Evolutionary conservation across 441 rosid species (phyloP).

Genomic region (Erodium moschatum): DNA sequence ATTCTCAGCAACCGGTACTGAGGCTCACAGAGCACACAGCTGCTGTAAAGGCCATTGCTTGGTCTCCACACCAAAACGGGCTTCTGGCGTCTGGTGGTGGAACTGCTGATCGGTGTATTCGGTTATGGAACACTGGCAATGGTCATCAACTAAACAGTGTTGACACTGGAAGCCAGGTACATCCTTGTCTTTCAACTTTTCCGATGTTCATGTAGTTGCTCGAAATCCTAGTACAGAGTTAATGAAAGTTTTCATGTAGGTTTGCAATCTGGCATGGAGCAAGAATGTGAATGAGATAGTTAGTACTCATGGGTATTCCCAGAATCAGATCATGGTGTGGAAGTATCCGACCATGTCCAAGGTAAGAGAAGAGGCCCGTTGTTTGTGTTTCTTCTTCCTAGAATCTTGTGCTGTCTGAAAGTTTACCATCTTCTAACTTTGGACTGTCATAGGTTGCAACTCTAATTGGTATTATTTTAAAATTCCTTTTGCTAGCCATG

Average conservation of each 20-base stretch:
- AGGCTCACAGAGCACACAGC: slow-evolving; percentile 90
- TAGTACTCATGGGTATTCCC: slow-evolving; percentile 95
- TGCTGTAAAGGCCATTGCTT: slow-evolving; percentile 91
- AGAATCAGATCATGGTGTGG: slow-evolving; percentile 97
- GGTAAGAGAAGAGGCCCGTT: slow-evolving; percentile 29
- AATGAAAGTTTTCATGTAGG: slow-evolving; percentile 26
- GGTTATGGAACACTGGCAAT: slow-evolving; percentile 89
- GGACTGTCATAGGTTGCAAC: slow-evolving; percentile 54
- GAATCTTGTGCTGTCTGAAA: not conserved
- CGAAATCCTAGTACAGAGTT: not conserved
- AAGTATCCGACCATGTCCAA: slow-evolving; percentile 85
- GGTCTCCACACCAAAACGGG: slow-evolving; percentile 94
- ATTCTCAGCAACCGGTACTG: slow-evolving; percentile 69
- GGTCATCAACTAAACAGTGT: slow-evolving; percentile 79
- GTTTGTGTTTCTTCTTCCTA: too few species aligned
- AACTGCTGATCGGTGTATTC: slow-evolving; percentile 91
- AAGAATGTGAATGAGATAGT: slow-evolving; percentile 94
- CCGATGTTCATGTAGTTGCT: not conserved
- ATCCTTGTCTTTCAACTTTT: slow-evolving; percentile 6
- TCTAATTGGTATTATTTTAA: slow-evolving; percentile 77
- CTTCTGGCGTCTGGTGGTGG: slow-evolving; percentile 99
- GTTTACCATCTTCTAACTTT: slow-evolving; percentile 4
- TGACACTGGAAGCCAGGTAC: slow-evolving; percentile 91
- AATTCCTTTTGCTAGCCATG: slow-evolving; percentile 85
- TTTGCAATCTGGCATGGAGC: slow-evolving; percentile 96